A percentile compares a stretch with the other conserved stretches of the same genome.
These are phyloP conservation scores for Apiospora arundinis DNA, from an alignment of 2,329 filamentous ascomycete species.

Conservation along the genomic window DNA sequence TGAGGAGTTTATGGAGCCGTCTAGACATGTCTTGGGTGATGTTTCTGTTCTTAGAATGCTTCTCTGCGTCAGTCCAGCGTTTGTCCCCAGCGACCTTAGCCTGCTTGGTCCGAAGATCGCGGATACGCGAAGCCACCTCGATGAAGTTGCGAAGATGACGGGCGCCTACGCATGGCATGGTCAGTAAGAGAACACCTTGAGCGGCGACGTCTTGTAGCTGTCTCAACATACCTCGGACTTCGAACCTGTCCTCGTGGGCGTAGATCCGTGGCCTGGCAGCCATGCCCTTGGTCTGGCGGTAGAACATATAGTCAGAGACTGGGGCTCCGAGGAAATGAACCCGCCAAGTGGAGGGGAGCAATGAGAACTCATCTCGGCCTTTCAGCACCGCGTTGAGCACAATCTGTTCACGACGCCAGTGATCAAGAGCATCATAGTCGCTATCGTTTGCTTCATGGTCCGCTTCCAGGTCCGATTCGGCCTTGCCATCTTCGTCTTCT, in stretches of 20 bases:
- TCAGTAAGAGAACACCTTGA: background rate
- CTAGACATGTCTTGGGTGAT: conserved; percentile 31
- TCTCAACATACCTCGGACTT: conserved; percentile 37
- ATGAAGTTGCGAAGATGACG: conserved; percentile 13
- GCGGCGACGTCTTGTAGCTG: background rate
- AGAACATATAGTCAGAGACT: conserved; percentile 39
- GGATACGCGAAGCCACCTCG: conserved; percentile 19
- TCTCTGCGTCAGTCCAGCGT: conserved; percentile 11
- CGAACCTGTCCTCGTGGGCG: conserved; percentile 33
- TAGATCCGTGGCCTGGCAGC: conserved; percentile 40
- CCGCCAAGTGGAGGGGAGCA: conserved; percentile 41
- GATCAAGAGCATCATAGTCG: conserved; percentile 28
- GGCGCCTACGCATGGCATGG: conserved; percentile 6
- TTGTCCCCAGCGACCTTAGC: conserved; percentile 23
- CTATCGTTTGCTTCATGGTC: conserved; percentile 21
- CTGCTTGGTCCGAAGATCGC: conserved; percentile 20
- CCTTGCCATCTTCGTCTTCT: background rate
- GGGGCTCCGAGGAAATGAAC: conserved; percentile 40
- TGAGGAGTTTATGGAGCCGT: conserved; percentile 31
- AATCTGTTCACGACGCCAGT: conserved; percentile 38
- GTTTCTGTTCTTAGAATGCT: background rate
- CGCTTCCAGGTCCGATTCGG: conserved; percentile 1
- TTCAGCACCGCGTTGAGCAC: conserved; percentile 38
- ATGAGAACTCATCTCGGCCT: conserved; percentile 36
- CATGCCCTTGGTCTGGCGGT: conserved; percentile 32